A percentile compares a stretch with the other conserved stretches of the same genome.
Evolutionary conservation across 2,329 filamentous ascomycete genomes (phyloP).

Genomic region (Acephala macrosclerotiorum): DNA sequence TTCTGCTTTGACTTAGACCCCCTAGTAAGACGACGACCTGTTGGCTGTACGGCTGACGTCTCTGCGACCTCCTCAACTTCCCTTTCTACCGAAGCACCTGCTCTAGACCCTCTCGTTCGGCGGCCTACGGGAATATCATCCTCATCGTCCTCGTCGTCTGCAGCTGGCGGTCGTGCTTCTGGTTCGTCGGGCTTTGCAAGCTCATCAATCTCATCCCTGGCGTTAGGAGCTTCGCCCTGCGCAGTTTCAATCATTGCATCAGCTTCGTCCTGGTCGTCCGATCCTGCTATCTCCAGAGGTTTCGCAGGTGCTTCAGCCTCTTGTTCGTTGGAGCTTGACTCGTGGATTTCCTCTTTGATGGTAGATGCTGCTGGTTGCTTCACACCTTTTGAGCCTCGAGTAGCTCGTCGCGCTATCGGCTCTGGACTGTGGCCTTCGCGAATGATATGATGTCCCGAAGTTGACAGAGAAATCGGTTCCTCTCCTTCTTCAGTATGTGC

Average conservation of each 20-base stretch:
- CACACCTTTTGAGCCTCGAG: slow-evolving; percentile 42
- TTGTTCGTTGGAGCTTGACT: slow-evolving; percentile 43
- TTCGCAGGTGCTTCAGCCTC: slow-evolving; percentile 32
- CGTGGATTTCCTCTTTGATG: slow-evolving; percentile 45
- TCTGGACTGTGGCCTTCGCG: slow-evolving; percentile 64
- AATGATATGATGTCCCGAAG: slow-evolving; percentile 64
- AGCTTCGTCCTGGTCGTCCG: slow-evolving; percentile 39
- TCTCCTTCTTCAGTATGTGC: slow-evolving; percentile 55
- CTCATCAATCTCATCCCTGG: slow-evolving; percentile 30
- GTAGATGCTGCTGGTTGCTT: slow-evolving; percentile 42
- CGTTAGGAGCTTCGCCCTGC: slow-evolving; percentile 30
- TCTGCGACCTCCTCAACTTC: slow-evolving; percentile 60
- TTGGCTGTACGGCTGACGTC: slow-evolving; percentile 44
- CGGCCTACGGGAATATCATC: slow-evolving; percentile 49
- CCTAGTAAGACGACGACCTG: slow-evolving; percentile 39
- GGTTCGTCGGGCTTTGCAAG: slow-evolving; percentile 25
- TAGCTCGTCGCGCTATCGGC: slow-evolving; percentile 46
- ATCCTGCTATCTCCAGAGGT: slow-evolving; percentile 38
- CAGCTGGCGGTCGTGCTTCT: slow-evolving; percentile 13
- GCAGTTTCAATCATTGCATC: slow-evolving; percentile 28
- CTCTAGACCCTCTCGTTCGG: slow-evolving; percentile 43
- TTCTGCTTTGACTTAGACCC: slow-evolving; percentile 38
- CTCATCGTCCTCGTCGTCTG: slow-evolving; percentile 40
- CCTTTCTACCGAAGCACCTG: slow-evolving; percentile 32
- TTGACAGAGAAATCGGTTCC: slow-evolving; percentile 65